phyloP scores from a whole-genome alignment of 2,329 filamentous ascomycete species.

The Talaromyces sp. region DNA sequence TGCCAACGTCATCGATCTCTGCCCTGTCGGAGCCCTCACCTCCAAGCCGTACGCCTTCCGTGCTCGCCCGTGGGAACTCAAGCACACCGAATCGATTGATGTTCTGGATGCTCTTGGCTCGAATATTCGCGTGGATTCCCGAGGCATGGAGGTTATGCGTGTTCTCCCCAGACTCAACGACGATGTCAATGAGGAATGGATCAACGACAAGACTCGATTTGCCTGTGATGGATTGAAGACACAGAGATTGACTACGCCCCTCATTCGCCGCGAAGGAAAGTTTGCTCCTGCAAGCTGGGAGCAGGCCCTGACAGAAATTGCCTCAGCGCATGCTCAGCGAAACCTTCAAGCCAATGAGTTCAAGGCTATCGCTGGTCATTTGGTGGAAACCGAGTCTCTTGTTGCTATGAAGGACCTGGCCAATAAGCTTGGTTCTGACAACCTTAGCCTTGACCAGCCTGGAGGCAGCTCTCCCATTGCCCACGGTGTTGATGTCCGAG shows the following conservation, averaged over 20 bases:
- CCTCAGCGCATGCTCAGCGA: conserved; percentile 70
- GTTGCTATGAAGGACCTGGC: conserved; percentile 96
- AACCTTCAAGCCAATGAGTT: conserved; percentile 88
- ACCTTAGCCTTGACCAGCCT: conserved; percentile 86
- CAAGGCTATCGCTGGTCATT: conserved; percentile 86
- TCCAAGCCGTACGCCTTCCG: conserved; percentile 98
- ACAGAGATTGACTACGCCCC: conserved; percentile 85
- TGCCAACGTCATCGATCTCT: conserved; percentile 95
- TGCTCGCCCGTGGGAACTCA: conserved; percentile 92
- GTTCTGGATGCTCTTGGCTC: conserved; percentile 89
- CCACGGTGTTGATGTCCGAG: conserved; percentile 87
- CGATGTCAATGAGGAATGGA: conserved; percentile 99
- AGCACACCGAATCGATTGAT: conserved; percentile 93
- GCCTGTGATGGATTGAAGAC: conserved; percentile 96
- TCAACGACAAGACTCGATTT: conserved; percentile 96
- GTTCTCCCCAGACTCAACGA: conserved; percentile 90
- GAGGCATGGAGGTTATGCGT: conserved; percentile 94
- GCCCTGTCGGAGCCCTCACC: conserved; percentile 91
- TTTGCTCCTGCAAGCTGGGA: conserved; percentile 95
- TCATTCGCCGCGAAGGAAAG: conserved; percentile 81
- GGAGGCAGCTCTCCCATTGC: conserved; percentile 76
- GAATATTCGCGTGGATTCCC: conserved; percentile 87
- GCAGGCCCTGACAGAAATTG: conserved; percentile 84
- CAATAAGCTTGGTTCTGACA: conserved; percentile 94
- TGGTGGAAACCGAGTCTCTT: conserved; percentile 86